A percentile compares a stretch with the other conserved stretches of the same genome.
Conservation (phyloP, 441 rosid genomes). For the Croton setiger region DNA sequence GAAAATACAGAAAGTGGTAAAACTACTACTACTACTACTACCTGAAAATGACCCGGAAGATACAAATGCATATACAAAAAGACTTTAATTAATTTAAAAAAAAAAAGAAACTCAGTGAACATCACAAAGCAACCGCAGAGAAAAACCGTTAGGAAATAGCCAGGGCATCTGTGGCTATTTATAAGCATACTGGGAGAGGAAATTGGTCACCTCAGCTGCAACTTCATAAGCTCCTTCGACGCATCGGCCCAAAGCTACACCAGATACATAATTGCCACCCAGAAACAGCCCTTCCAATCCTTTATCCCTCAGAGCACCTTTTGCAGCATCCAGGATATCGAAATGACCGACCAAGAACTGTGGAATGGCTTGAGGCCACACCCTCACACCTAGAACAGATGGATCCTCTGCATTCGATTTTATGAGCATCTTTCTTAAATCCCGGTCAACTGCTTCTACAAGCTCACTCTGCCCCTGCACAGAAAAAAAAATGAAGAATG, state of each 20-base stretch:
- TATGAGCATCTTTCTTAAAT: slow-evolving; percentile 83
- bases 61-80: neutral
- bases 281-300: slow-evolving; percentile 70
- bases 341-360: slow-evolving; percentile 85
- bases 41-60: neutral
- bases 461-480: slow-evolving; percentile 57
- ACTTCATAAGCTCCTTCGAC: slow-evolving; percentile 80
- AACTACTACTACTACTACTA: neutral
- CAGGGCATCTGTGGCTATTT: slow-evolving; percentile 29
- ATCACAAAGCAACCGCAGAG: slow-evolving; percentile 12
- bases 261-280: slow-evolving; percentile 82
- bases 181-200: slow-evolving; percentile 51
- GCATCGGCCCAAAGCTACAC: slow-evolving; percentile 84
- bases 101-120: slow-evolving; percentile 13
- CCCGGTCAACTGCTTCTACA: slow-evolving; percentile 80
- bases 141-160: neutral
- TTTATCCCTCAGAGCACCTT: slow-evolving; percentile 40
- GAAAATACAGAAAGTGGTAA: neutral
- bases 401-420: slow-evolving; percentile 70
- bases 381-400: slow-evolving; percentile 53
- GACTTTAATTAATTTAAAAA: neutral
- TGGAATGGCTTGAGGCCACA: slow-evolving; percentile 89
- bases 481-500: slow-evolving; percentile 9
- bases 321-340: slow-evolving; percentile 59
- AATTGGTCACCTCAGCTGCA: slow-evolving; percentile 59